Percentiles rank a stretch among this genome's conserved stretches.
Evolutionary conservation across 441 rosid species (phyloP).

Genomic region (Theobroma grandiflorum): DNA sequence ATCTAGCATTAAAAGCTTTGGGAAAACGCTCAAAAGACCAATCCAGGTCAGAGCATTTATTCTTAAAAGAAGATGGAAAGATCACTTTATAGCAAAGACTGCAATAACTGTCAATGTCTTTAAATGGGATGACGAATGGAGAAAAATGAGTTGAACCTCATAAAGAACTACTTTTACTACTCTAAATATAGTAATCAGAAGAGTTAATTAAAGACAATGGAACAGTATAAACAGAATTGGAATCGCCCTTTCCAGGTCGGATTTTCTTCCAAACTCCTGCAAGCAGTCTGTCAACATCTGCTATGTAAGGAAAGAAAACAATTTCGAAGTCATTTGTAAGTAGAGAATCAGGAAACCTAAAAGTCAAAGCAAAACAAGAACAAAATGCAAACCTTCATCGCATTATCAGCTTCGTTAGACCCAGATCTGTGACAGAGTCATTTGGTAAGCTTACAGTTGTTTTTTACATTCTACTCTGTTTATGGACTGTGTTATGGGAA

Average conservation of each 20-base stretch:
- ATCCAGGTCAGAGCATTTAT: background rate
- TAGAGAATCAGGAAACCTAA: background rate
- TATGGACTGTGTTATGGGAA: background rate
- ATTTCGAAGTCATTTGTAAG: background rate
- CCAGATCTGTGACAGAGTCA: background rate
- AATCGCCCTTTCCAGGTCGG: background rate
- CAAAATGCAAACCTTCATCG: background rate
- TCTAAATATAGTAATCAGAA: background rate
- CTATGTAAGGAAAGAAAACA: background rate
- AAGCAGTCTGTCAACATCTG: background rate
- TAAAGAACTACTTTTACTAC: conserved; percentile 1
- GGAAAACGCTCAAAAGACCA: background rate
- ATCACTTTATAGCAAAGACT: background rate
- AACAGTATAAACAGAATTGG: background rate
- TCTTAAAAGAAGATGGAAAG: background rate
- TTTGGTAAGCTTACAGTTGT: background rate
- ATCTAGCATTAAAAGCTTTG: background rate
- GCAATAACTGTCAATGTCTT: background rate
- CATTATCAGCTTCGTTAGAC: background rate
- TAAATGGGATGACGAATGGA: background rate
- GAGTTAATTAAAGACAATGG: background rate
- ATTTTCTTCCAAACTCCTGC: background rate
- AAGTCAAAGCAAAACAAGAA: background rate
- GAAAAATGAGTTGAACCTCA: conserved; percentile 10
- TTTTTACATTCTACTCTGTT: background rate